These are phyloP conservation scores for Trametes meyenii DNA, from an alignment of 768 basidiomycete species.

Conservation along the genomic window DNA sequence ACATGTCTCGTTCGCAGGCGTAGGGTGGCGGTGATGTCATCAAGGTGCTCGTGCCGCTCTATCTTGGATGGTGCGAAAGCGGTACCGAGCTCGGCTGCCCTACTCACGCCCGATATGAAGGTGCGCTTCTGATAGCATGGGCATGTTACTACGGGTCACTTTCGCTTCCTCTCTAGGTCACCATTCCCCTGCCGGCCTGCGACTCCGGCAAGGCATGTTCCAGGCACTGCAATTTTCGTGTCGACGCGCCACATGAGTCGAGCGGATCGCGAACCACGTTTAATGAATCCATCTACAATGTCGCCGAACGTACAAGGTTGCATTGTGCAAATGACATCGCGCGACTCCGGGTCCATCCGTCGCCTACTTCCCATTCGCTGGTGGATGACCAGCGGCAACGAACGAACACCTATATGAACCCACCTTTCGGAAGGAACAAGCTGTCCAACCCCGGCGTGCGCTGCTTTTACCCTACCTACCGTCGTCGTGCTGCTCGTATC, in stretches of 20 bases:
- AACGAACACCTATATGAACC: background rate
- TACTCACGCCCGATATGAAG: constrained; percentile 9
- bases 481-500: background rate
- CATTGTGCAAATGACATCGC: background rate
- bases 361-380: background rate
- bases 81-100: background rate
- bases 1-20: background rate
- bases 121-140: constrained; percentile 6
- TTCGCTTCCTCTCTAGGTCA: background rate
- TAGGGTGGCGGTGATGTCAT: constrained; percentile 3
- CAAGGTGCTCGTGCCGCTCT: background rate
- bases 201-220: background rate
- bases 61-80: background rate
- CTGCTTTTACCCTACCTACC: background rate
- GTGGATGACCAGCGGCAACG: background rate
- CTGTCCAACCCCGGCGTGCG: background rate
- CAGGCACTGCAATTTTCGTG: background rate
- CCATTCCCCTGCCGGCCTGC: background rate
- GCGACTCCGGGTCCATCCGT: background rate
- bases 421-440: too few relatives aligned
- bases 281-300: background rate
- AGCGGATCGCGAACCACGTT: background rate
- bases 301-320: too few relatives aligned
- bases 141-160: background rate
- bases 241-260: background rate